Evolutionary conservation across 352 stramenopile species (phyloP).

Genomic region (Sclerospora graminicola): DNA sequence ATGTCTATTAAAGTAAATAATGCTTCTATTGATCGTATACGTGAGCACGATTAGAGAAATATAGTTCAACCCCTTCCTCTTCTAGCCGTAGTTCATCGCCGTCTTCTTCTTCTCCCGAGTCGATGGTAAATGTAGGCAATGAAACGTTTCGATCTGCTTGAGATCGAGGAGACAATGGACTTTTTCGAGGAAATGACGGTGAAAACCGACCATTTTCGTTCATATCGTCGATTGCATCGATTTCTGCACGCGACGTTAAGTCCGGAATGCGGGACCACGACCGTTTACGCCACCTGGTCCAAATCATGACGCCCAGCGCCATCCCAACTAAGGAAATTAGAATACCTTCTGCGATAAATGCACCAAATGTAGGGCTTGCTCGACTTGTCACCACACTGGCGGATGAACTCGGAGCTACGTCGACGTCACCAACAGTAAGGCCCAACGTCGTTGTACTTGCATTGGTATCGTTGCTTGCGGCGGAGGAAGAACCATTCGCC

Average conservation of each 20-base stretch:
- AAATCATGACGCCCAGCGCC: conserved; percentile 35
- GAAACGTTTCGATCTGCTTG: conserved; percentile 14
- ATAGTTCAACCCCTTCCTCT: conserved; percentile 1
- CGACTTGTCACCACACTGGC: conserved; percentile 1
- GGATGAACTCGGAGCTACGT: conserved; percentile 2
- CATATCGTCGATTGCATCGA: conserved; percentile 15
- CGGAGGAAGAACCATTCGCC: conserved; percentile 2
- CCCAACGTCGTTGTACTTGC: conserved; percentile 1
- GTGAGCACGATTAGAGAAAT: not conserved
- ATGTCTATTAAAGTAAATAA: not conserved
- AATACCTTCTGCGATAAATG: conserved; percentile 45
- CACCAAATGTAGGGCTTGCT: conserved; percentile 12
- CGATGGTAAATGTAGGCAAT: conserved; percentile 39
- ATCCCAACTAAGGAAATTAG: conserved; percentile 45
- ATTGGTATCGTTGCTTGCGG: conserved; percentile 10
- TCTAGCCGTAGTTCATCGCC: conserved; percentile 12
- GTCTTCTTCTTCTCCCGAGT: conserved; percentile 30
- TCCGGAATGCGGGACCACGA: conserved; percentile 47
- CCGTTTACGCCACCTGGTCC: conserved; percentile 39
- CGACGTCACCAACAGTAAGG: not conserved
- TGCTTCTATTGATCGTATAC: not conserved
- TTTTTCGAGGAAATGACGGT: conserved; percentile 11
- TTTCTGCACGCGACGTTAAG: conserved; percentile 11
- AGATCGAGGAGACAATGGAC: conserved; percentile 20
- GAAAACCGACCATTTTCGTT: conserved; percentile 5